Evolutionary conservation across 495 filamentous ascomycete species (phyloP), one percentile per base, ranked within the genome.

Genomic region (Trichocladium antarcticum): DNA sequence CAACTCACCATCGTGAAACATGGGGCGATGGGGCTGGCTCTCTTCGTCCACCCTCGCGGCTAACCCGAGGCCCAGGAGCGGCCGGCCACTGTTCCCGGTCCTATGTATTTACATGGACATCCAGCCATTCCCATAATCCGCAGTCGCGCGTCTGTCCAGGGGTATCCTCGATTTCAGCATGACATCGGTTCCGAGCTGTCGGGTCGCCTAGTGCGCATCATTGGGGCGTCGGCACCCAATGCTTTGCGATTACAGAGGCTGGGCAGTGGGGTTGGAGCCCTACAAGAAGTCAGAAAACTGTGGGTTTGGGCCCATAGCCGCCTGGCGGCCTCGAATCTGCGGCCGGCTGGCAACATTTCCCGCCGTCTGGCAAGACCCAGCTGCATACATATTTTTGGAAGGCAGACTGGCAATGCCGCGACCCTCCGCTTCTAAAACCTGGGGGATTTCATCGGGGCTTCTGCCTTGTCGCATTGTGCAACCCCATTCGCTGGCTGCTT

Each of bases 241-340:
- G 2, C 4, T 14, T 16, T 24, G 1, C 24, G 8, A 3, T 5
- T 28, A 41, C 19, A 37, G 43, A 16, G 32, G 44, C 32, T 16
- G 11, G 28, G 31, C 42, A 43, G 39, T 35, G 24, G 24, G 24
- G 8, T 8, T 8, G 8, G 24, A 27, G 24, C 24, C 8, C 37
- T 46, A 37, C 37, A 46, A 17, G 31, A 36, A 27, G 24, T n/a
- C n/a, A n/a, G 17, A 36, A 45, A 38, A 35, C 50, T 50, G 29
- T n/a, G 2, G 36, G 24, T 9, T 45, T 49, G 49, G 34, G 36
- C 28, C 48, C 49, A 50, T 55, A 57, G 52, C 58, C 58, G 55
- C 55, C 45, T 41, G 51, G 55, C 53, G 49, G 57, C 53, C 57
- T 59, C 54, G 41, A 19, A 10, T 29, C 29, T 20, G 10, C 34